These are phyloP conservation scores for Chalciporus sphaerocephalus DNA, from an alignment of 768 basidiomycete species.

Conservation along the genomic window DNA sequence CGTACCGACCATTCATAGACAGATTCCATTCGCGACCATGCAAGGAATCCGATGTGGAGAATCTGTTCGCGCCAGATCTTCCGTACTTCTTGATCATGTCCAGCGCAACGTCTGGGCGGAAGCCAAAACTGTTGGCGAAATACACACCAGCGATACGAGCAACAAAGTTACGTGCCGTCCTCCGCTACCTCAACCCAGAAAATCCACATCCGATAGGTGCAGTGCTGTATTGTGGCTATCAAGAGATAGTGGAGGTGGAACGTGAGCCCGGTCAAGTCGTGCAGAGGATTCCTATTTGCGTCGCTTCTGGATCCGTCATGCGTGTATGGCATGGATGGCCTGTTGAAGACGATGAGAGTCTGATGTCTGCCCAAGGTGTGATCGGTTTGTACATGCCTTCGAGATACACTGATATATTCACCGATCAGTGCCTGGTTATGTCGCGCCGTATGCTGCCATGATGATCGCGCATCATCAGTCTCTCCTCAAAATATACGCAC, in stretches of 20 bases:
- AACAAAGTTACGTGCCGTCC: not conserved
- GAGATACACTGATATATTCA: not conserved
- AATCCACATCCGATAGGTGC: not conserved
- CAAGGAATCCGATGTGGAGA: slow-evolving; percentile 15
- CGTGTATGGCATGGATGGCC: slow-evolving; percentile 12
- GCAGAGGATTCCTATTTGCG: slow-evolving; percentile 7
- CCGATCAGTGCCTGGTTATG: slow-evolving; percentile 9
- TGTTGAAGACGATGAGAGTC: slow-evolving; percentile 5
- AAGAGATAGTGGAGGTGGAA: slow-evolving; percentile 5
- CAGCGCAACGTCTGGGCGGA: slow-evolving; percentile 15
- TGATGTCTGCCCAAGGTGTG: slow-evolving; percentile 3
- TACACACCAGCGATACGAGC: slow-evolving; percentile 3
- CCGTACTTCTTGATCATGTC: slow-evolving; percentile 8
- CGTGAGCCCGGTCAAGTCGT: slow-evolving; percentile 3
- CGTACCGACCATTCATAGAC: slow-evolving; percentile 13
- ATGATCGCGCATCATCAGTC: slow-evolving; percentile 11
- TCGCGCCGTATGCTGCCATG: slow-evolving; percentile 15
- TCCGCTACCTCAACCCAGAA: not conserved
- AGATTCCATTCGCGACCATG: slow-evolving; percentile 16
- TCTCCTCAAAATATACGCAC: slow-evolving; percentile 17
- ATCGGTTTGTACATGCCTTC: too few relatives aligned
- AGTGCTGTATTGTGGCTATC: not conserved
- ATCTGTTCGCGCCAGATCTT: slow-evolving; percentile 20
- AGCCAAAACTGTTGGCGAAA: slow-evolving; percentile 4
- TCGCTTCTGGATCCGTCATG: not conserved